Evolutionary conservation across 2,329 filamentous ascomycete species (phyloP).

Genomic region (Mycosphaerella sp.): DNA sequence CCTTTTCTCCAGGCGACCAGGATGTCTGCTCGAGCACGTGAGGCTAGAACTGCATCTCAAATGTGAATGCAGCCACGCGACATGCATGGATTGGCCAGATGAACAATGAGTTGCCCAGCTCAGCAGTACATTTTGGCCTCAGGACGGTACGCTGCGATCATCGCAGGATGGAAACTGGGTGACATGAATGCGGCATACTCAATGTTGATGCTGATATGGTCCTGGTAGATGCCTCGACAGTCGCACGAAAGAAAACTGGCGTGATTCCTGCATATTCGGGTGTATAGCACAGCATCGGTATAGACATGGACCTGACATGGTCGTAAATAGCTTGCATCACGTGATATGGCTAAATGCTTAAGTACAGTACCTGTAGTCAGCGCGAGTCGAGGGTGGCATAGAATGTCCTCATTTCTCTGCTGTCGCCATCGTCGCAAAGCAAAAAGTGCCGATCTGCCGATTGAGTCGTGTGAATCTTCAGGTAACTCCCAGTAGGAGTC

Average conservation of each 20-base stretch:
- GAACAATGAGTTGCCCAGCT: background rate
- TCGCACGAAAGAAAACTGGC: no score
- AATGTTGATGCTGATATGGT: background rate
- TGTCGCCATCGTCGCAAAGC: background rate
- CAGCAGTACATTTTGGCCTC: background rate
- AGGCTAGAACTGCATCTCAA: background rate
- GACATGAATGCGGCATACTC: background rate
- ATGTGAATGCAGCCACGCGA: background rate
- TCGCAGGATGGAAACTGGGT: background rate
- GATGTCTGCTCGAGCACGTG: background rate
- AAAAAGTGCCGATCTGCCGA: background rate
- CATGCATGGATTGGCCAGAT: background rate
- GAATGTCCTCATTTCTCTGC: background rate
- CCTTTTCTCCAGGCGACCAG: background rate
- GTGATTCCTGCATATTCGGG: no score
- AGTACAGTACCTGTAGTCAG: background rate
- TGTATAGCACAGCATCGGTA: no score
- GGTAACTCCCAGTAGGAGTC: no score
- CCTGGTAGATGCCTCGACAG: no score
- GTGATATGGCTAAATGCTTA: no score
- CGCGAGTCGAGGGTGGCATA: background rate
- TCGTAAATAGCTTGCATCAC: background rate
- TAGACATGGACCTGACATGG: background rate
- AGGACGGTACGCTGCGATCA: background rate
- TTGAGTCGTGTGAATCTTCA: background rate